phyloP scores from a whole-genome alignment of 805 yeast species.

The Zygosaccharomyces kombuchaensis region DNA sequence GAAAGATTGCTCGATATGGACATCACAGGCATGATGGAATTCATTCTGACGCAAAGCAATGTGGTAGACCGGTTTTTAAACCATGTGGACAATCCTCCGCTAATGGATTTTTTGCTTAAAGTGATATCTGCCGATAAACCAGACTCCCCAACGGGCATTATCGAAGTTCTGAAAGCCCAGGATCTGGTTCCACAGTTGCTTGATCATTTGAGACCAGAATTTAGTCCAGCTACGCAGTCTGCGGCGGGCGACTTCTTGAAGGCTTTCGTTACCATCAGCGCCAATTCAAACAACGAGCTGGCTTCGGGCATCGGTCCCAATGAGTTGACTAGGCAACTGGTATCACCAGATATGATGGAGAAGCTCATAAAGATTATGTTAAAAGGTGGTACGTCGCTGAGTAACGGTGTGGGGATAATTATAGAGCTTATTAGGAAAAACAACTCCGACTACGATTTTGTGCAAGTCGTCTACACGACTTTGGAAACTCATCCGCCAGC shows the following conservation, averaged over 20 bases:
- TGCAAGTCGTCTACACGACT: conserved; percentile 78
- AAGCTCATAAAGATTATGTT: conserved; percentile 74
- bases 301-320: conserved; percentile 94
- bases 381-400: conserved; percentile 77
- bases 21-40: conserved; percentile 69
- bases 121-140: conserved; percentile 91
- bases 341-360: conserved; percentile 64
- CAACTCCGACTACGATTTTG: conserved; percentile 90
- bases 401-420: conserved; percentile 91
- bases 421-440: conserved; percentile 93
- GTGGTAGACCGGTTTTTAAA: conserved; percentile 76
- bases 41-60: conserved; percentile 60
- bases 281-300: conserved; percentile 82
- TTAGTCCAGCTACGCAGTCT: conserved; percentile 70
- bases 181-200: conserved; percentile 68
- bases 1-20: conserved; percentile 88
- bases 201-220: conserved; percentile 62
- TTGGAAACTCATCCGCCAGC: conserved; percentile 89
- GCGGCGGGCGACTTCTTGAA: conserved; percentile 95
- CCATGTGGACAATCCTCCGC: conserved; percentile 88
- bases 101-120: conserved; percentile 88
- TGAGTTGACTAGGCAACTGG: conserved; percentile 86
- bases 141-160: conserved; percentile 81
- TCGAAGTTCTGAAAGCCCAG: conserved; percentile 70
- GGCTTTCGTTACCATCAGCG: conserved; percentile 89